Conservation (phyloP, 2,329 filamentous ascomycete species). For the Lasiodiplodia hormozganensis region DNA sequence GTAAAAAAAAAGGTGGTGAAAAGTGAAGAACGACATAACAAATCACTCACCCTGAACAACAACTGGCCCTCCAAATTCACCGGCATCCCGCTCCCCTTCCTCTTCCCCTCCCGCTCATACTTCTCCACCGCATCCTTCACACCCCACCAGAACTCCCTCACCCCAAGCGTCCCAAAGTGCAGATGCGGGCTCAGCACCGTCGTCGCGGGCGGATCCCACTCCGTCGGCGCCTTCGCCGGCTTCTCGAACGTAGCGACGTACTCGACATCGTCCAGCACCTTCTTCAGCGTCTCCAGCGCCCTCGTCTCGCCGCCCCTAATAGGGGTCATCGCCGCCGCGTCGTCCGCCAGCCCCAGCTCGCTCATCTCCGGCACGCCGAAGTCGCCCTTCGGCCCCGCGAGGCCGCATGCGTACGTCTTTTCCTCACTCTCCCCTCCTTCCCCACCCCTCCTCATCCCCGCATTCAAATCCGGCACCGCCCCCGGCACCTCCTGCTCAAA, state of each 20-base stretch:
- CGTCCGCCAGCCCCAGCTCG: conserved; percentile 66
- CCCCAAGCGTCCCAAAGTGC: conserved; percentile 76
- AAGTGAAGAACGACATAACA: too few species aligned
- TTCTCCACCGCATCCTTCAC: conserved; percentile 68
- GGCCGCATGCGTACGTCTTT: conserved; percentile 58
- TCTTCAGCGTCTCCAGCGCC: conserved; percentile 64
- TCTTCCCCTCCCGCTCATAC: conserved; percentile 59
- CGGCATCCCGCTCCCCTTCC: conserved; percentile 60
- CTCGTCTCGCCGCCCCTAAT: conserved; percentile 74
- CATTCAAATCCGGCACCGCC: conserved; percentile 66
- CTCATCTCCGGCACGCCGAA: conserved; percentile 74
- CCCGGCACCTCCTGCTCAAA: conserved; percentile 64
- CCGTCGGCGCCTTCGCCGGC: conserved; percentile 76
- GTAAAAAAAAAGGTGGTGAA: too few species aligned
- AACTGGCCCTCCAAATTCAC: conserved; percentile 76
- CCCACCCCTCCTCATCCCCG: conserved; percentile 54
- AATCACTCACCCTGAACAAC: conserved; percentile 62
- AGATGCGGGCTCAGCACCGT: conserved; percentile 76
- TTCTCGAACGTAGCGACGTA: conserved; percentile 80
- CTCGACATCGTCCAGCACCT: conserved; percentile 66
- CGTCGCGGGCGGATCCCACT: conserved; percentile 74
- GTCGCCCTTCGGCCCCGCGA: conserved; percentile 72
- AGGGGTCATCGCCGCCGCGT: conserved; percentile 61
- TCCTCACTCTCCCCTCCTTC: conserved; percentile 44
- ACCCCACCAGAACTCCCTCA: conserved; percentile 75